Percentiles rank a stretch among this genome's conserved stretches.
These are phyloP conservation scores for Teunomyces atbi DNA, from an alignment of 805 yeast species.

Conservation along the genomic window DNA sequence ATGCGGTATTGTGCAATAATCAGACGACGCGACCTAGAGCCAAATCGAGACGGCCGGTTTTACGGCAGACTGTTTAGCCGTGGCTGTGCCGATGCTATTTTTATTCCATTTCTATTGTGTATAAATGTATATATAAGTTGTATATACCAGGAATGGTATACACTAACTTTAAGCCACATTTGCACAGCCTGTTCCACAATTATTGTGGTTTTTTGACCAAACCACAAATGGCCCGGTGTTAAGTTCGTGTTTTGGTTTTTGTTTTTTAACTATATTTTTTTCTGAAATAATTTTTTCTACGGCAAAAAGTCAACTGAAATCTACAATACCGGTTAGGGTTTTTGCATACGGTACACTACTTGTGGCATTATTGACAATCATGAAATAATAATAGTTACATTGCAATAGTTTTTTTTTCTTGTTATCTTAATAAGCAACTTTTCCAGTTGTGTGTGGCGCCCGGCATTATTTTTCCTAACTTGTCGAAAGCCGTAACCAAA, in stretches of 20 bases:
- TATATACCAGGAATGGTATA: not conserved
- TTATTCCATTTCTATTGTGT: not conserved
- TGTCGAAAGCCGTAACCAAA: not conserved
- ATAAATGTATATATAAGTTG: not conserved
- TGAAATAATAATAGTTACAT: not conserved
- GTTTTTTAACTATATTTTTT: not conserved
- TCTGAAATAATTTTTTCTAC: not conserved
- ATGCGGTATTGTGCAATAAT: conserved; percentile 1
- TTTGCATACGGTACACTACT: not conserved
- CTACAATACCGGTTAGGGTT: not conserved
- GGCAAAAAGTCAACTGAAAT: not conserved
- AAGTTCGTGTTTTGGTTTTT: not conserved
- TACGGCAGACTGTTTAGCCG: not conserved
- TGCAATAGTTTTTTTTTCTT: not conserved
- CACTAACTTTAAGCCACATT: not conserved
- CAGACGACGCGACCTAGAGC: conserved; percentile 4
- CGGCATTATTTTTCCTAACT: not conserved
- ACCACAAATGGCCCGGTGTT: not conserved
- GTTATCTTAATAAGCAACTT: not conserved
- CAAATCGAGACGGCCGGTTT: not conserved
- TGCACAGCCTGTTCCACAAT: not conserved
- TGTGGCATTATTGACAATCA: not conserved
- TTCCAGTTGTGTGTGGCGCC: not conserved
- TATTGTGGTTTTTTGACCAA: not conserved
- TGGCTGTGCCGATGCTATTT: not conserved